phyloP scores from a whole-genome alignment of 2,329 filamentous ascomycete species.

The Penicillium brevicompactum region DNA sequence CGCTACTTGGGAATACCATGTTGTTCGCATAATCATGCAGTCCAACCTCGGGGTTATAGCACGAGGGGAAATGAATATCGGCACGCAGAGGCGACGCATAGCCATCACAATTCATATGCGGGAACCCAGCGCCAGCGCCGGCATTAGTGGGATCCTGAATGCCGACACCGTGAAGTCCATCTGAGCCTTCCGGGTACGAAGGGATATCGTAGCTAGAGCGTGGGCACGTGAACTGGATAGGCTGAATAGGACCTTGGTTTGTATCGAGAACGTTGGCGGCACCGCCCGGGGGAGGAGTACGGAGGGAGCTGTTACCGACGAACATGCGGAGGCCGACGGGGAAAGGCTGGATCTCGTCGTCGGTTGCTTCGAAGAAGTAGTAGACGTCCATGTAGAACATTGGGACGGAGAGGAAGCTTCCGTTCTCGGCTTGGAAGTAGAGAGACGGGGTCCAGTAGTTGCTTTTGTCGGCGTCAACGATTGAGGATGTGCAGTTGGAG shows the following conservation, averaged over 20 bases:
- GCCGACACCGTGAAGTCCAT: conserved; percentile 17
- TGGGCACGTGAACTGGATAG: conserved; percentile 18
- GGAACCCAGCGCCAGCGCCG: conserved; percentile 18
- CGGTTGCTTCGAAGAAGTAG: conserved; percentile 61
- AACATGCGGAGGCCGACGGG: conserved; percentile 72
- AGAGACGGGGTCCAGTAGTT: conserved; percentile 78
- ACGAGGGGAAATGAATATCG: conserved; percentile 20
- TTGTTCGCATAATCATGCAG: conserved; percentile 12
- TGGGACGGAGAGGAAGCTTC: conserved; percentile 66
- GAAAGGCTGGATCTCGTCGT: conserved; percentile 70
- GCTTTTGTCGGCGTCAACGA: conserved; percentile 67
- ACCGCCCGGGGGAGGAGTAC: conserved; percentile 51
- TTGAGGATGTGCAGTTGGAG: conserved; percentile 72
- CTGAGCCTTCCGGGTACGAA: conserved; percentile 14
- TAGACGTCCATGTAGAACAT: conserved; percentile 60
- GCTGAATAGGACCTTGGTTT: conserved; percentile 16
- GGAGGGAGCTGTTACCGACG: conserved; percentile 56
- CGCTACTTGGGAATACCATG: conserved; percentile 13
- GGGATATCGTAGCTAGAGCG: conserved; percentile 12
- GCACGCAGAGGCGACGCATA: conserved; percentile 17
- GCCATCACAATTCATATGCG: conserved; percentile 20
- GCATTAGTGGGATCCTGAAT: conserved; percentile 17
- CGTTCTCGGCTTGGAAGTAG: conserved; percentile 67
- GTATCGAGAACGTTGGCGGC: conserved; percentile 36
- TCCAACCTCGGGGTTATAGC: conserved; percentile 16